These are phyloP conservation scores for Rheum nobile DNA, from an alignment of 148 eudicot species.

Conservation along the genomic window DNA sequence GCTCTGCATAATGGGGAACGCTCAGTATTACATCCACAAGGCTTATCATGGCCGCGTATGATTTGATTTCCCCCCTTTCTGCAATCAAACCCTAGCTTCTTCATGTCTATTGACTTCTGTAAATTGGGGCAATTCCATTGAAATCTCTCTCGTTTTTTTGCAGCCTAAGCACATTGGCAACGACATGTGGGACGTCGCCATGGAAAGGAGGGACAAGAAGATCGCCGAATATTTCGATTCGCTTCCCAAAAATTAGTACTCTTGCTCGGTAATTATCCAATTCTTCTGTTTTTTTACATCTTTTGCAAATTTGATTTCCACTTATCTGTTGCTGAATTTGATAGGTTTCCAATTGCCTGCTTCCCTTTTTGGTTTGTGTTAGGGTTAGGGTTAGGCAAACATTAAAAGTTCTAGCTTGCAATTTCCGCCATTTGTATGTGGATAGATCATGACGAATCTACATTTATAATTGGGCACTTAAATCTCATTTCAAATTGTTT, in stretches of 20 bases:
- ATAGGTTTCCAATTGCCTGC: neutral
- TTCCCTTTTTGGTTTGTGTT: neutral
- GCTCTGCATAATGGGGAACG: constrained; percentile 82
- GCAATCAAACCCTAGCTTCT: neutral
- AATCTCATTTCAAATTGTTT: neutral
- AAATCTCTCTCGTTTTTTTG: neutral
- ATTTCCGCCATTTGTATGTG: neutral
- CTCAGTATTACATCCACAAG: constrained; percentile 83
- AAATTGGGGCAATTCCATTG: neutral
- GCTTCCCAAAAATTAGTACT: constrained; percentile 11
- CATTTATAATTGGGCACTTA: too few species aligned
- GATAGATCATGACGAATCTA: neutral
- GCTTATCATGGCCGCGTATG: constrained; percentile 74
- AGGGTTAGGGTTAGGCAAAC: too few species aligned
- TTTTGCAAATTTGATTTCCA: neutral
- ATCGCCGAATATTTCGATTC: constrained; percentile 32
- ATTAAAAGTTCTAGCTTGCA: too few species aligned
- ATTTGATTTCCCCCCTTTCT: neutral
- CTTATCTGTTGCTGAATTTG: neutral
- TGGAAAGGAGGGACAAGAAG: constrained; percentile 94
- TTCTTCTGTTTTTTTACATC: neutral
- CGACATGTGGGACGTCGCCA: constrained; percentile 92
- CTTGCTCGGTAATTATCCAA: constrained; percentile 5
- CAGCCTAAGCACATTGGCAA: constrained; percentile 96
- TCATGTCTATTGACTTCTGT: neutral